Evolutionary conservation across 225 moss, liverwort and hornwort genomes (phyloP).

Genomic region (Polytrichum formosum): DNA sequence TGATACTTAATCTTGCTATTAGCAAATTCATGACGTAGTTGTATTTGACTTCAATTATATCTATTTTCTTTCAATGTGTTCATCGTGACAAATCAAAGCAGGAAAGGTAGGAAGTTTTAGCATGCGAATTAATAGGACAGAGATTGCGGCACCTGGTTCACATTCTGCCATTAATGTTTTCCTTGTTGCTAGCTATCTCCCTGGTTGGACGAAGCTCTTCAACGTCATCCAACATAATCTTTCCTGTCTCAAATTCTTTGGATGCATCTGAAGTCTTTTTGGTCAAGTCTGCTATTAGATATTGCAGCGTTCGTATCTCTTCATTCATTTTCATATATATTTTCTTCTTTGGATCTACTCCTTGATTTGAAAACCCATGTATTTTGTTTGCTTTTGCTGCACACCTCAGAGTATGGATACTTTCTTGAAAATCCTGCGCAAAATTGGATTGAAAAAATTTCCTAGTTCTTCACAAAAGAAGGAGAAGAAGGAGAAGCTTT

Average conservation of each 20-base stretch:
- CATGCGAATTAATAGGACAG: no score
- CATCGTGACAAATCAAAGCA: no score
- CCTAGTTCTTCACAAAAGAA: neutral
- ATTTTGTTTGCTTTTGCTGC: constrained; percentile 69
- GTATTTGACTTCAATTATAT: no score
- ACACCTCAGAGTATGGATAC: constrained; percentile 64
- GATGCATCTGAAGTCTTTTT: constrained; percentile 19
- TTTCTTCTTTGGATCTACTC: constrained; percentile 43
- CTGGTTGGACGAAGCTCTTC: constrained; percentile 10
- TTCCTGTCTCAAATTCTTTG: constrained; percentile 15
- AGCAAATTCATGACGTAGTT: no score
- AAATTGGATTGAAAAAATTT: neutral
- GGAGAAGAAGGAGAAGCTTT: no score
- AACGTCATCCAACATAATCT: neutral
- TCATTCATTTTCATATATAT: constrained; percentile 57
- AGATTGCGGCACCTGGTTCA: constrained; percentile 4
- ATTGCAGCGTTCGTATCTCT: constrained; percentile 45
- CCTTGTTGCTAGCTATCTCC: constrained; percentile 5
- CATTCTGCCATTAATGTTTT: constrained; percentile 13
- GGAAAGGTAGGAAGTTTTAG: no score
- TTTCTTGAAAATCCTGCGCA: constrained; percentile 84
- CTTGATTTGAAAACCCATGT: constrained; percentile 27
- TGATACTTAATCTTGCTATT: no score
- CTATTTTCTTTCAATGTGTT: no score
- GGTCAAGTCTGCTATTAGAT: constrained; percentile 48